phyloP scores from a whole-genome alignment of 2,329 filamentous ascomycete genomes.

The Epicoccum sorghinum region DNA sequence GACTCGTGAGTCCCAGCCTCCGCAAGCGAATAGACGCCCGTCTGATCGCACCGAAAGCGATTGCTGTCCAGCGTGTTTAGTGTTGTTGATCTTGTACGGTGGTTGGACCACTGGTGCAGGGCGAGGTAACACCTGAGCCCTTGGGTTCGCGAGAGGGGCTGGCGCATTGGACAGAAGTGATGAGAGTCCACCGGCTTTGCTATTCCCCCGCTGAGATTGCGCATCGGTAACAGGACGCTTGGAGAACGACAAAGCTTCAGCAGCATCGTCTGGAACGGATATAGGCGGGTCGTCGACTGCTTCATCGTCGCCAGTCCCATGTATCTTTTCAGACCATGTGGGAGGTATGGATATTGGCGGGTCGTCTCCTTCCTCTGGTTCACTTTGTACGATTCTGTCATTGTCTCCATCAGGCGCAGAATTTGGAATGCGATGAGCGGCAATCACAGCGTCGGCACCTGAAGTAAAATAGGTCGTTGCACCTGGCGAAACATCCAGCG shows the following conservation, averaged over 20 bases:
- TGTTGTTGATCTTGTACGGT: slow-evolving; percentile 67
- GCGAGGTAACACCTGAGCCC: slow-evolving; percentile 6
- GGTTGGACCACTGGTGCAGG: slow-evolving; percentile 47
- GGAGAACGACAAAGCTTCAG: slow-evolving; percentile 20
- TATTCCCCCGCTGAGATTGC: not conserved
- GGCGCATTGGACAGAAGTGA: slow-evolving; percentile 30
- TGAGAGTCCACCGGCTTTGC: slow-evolving; percentile 25
- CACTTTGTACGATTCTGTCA: not conserved
- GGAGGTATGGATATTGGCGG: not conserved
- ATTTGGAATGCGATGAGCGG: slow-evolving; percentile 71
- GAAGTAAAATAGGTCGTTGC: slow-evolving; percentile 74
- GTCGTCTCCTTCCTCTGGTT: not conserved
- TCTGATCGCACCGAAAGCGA: slow-evolving; percentile 78
- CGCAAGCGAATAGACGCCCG: slow-evolving; percentile 82
- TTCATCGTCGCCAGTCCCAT: not conserved
- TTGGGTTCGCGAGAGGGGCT: not conserved
- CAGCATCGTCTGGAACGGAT: not conserved
- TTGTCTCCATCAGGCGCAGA: slow-evolving; percentile 3
- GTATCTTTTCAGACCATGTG: not conserved
- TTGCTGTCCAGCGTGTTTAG: slow-evolving; percentile 91
- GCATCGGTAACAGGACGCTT: slow-evolving; percentile 20
- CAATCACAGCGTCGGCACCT: slow-evolving; percentile 78
- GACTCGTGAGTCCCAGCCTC: slow-evolving; percentile 86
- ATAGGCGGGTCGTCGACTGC: slow-evolving; percentile 3
- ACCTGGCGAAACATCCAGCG: slow-evolving; percentile 52